Base-by-base conservation (phyloP, 2,329 filamentous ascomycete species). In the Iodosphaeria phyllophila region DNA sequence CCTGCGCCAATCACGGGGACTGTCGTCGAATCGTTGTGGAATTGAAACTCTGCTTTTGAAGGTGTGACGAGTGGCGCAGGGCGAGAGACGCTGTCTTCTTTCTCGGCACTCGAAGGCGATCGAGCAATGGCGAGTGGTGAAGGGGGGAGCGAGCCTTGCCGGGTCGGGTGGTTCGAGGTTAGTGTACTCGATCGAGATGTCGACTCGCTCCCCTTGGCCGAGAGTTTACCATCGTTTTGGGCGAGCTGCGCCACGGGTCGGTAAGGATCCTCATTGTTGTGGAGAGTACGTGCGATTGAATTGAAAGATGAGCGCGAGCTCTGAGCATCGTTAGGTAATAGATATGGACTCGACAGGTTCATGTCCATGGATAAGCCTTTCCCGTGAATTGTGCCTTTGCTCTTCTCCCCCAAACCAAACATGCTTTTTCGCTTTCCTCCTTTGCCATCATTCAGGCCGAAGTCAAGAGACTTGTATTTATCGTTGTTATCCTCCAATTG, bases 381-480 rank as follows among this genome's bases (percentile, higher is more conserved):
- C 23, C 54, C 43, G 29, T 49, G 47, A 28, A 35, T 50, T 25
- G 48, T 46, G 35, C 53, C 50, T 18, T 39, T 32, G 13, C 52
- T 47, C 44, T 71, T 71, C 41, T 79, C 61, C 14, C 56, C 61
- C 56, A 49, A 71, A 51, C 35, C 58, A 51, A 54, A 44, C 3
- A 44, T 41, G 27, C 48, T 56, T 39, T 53, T 56, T 34, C 56
- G 56, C 35, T 56, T 61, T 20, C 41, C 43, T 13, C 43, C 42
- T 30, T 56, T 56, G n/a, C 31, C 34, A 10, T 75, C 52, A 18
- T 53, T 80, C 42, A 93, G 51, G 18, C 89, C 89, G 44, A 93
- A 98, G 47, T 98, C 89, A 43, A 95, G 63, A 1, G 82, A 89
- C 43, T 76, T 84, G 50, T 91, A 80, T 36, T 80, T 79, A 48